Percentiles rank a stretch among this genome's conserved stretches.
Evolutionary conservation across 306 rosid genomes (phyloP).

Genomic region (Sophora flavescens): DNA sequence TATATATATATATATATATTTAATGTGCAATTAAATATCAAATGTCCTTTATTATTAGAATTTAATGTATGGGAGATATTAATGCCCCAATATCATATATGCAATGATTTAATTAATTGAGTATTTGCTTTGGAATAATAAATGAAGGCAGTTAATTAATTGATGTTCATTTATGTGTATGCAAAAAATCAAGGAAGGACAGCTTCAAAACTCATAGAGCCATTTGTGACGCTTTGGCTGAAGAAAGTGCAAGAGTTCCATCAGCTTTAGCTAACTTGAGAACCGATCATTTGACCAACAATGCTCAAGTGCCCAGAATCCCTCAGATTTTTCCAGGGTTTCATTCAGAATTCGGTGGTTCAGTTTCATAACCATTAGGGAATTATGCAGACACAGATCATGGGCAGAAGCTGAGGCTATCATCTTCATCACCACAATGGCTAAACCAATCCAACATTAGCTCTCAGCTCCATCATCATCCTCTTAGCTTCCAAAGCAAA

Average conservation of each 20-base stretch:
- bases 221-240: constrained; percentile 81
- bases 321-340: constrained; percentile 56
- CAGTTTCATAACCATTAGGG: constrained; percentile 2
- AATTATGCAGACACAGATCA: constrained; percentile 26
- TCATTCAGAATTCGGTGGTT: constrained; percentile 52
- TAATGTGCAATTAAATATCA: constrained; percentile 26
- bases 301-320: constrained; percentile 33
- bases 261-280: constrained; percentile 49
- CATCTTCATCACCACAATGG: constrained; percentile 54
- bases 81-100: too few species aligned
- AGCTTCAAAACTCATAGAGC: constrained; percentile 93
- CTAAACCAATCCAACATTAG: constrained; percentile 45
- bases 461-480: constrained; percentile 33
- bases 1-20: too few species aligned
- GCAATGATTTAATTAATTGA: constrained; percentile 4
- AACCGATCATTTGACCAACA: constrained; percentile 40
- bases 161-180: too few species aligned
- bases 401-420: constrained; percentile 49
- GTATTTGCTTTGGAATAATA: not conserved
- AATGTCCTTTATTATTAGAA: constrained; percentile 22
- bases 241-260: constrained; percentile 62
- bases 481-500: constrained; percentile 5
- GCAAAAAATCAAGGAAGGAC: constrained; percentile 69
- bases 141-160: constrained; percentile 26
- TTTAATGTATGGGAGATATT: constrained; percentile 25